Evolutionary conservation across 1,284 basidiomycete species (phyloP).

Genomic region (Trametes sp.): DNA sequence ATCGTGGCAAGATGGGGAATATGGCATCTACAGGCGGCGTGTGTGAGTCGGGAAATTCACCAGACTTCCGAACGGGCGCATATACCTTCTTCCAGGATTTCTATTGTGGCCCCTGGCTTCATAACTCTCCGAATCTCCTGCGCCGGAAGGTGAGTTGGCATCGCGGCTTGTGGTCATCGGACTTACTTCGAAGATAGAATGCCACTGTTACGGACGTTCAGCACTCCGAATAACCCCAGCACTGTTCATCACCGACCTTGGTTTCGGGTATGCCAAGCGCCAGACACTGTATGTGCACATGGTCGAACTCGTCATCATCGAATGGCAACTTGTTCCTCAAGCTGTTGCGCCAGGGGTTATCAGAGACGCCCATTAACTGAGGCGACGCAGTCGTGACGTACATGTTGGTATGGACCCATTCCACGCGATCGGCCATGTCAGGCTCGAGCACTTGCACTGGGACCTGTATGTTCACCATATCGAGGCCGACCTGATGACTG

Average conservation of each 20-base stretch:
- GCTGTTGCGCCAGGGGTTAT: constrained; percentile 46
- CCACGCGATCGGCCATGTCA: constrained; percentile 60
- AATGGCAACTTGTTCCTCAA: constrained; percentile 77
- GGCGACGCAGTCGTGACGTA: constrained; percentile 44
- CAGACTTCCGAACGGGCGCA: not conserved
- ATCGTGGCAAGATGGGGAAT: constrained; percentile 47
- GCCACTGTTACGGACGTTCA: constrained; percentile 58
- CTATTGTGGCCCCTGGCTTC: constrained; percentile 71
- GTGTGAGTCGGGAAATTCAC: not conserved
- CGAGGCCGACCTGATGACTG: constrained; percentile 68
- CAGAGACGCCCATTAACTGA: not conserved
- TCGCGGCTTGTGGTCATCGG: not conserved
- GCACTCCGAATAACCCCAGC: not conserved
- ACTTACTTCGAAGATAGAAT: constrained; percentile 68
- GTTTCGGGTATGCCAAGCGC: constrained; percentile 76
- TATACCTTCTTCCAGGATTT: constrained; percentile 74
- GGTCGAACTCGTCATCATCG: constrained; percentile 80
- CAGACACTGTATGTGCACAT: constrained; percentile 72
- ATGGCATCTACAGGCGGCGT: constrained; percentile 42
- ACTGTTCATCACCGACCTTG: constrained; percentile 54
- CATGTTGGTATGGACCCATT: constrained; percentile 81
- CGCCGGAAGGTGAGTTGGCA: not conserved
- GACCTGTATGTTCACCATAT: constrained; percentile 75
- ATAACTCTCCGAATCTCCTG: constrained; percentile 77
- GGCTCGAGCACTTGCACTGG: constrained; percentile 57